phyloP scores from a whole-genome alignment of 2,329 filamentous ascomycete species.

The Colletotrichum australisinense region DNA sequence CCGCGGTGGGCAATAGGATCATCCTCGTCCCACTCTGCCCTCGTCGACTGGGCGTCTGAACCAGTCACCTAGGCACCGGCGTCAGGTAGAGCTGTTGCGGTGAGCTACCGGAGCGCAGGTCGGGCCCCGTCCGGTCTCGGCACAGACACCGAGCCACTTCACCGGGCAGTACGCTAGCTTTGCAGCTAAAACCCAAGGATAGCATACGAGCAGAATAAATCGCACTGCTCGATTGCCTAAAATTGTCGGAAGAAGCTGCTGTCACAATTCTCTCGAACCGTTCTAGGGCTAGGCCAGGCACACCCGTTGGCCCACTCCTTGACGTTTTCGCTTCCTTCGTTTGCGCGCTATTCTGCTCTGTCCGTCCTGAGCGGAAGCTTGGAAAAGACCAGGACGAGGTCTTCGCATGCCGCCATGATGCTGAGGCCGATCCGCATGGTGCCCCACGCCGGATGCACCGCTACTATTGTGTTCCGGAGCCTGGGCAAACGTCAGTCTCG shows the following conservation, averaged over 20 bases:
- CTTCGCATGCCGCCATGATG: neutral
- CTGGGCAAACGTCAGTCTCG: conserved; percentile 3
- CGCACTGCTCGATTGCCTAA: neutral
- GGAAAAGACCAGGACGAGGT: neutral
- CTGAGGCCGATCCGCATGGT: conserved; percentile 2
- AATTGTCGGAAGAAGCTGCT: neutral
- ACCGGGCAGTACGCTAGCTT: conserved; percentile 26
- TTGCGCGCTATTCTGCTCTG: conserved; percentile 9
- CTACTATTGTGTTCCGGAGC: neutral
- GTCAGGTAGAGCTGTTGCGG: conserved; percentile 22
- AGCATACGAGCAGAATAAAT: neutral
- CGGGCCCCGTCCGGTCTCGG: conserved; percentile 32
- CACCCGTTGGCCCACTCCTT: neutral
- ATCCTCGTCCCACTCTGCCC: conserved; percentile 14
- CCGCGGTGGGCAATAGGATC: conserved; percentile 6
- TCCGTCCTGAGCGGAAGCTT: neutral
- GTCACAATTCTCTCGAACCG: neutral
- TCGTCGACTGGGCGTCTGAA: conserved; percentile 23
- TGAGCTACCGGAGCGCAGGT: conserved; percentile 12
- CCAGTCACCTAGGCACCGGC: conserved; percentile 24
- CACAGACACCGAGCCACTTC: conserved; percentile 28
- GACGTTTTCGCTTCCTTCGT: neutral
- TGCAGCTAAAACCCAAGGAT: conserved; percentile 30
- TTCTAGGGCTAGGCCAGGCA: conserved; percentile 24
- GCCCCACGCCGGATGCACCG: conserved; percentile 8